A percentile compares a stretch with the other conserved stretches of the same genome.
Conservation (phyloP, 73 alveolate genomes). For the Paramecium sexaurelia region DNA sequence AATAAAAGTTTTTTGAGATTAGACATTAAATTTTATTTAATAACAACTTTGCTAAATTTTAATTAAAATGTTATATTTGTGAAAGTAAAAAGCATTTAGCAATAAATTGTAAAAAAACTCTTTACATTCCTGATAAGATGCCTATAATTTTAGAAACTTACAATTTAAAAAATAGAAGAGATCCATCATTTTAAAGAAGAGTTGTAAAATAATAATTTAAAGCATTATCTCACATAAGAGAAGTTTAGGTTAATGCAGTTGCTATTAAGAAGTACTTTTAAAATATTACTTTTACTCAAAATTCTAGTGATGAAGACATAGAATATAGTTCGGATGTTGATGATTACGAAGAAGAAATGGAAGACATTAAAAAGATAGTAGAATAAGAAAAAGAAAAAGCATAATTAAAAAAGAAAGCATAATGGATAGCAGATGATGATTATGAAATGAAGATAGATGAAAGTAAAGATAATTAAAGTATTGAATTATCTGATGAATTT, state of each 20-base stretch:
- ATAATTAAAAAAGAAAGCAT: not conserved
- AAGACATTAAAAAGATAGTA: slow-evolving; percentile 38
- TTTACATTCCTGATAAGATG: not conserved
- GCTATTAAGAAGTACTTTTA: not conserved
- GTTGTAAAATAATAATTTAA: not conserved
- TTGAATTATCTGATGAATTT: not conserved
- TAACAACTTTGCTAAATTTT: not conserved
- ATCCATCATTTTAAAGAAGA: not conserved
- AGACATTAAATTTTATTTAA: not conserved
- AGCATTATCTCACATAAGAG: not conserved
- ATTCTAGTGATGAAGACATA: slow-evolving; percentile 38
- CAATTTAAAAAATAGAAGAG: not conserved
- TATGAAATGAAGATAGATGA: slow-evolving; percentile 14
- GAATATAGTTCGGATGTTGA: slow-evolving; percentile 53
- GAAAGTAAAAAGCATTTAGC: slow-evolving; percentile 44
- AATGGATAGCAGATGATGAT: not conserved
- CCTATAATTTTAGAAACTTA: not conserved
- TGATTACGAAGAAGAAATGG: slow-evolving; percentile 13
- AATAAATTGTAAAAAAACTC: not conserved
- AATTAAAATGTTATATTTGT: slow-evolving; percentile 19
- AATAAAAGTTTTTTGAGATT: slow-evolving; percentile 14
- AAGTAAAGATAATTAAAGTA: not conserved
- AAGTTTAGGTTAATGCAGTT: not conserved
- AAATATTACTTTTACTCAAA: not conserved
- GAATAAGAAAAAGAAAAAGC: slow-evolving; percentile 33